Conservation (phyloP, 73 alveolate genomes). For the Uronychia binucleata region DNA sequence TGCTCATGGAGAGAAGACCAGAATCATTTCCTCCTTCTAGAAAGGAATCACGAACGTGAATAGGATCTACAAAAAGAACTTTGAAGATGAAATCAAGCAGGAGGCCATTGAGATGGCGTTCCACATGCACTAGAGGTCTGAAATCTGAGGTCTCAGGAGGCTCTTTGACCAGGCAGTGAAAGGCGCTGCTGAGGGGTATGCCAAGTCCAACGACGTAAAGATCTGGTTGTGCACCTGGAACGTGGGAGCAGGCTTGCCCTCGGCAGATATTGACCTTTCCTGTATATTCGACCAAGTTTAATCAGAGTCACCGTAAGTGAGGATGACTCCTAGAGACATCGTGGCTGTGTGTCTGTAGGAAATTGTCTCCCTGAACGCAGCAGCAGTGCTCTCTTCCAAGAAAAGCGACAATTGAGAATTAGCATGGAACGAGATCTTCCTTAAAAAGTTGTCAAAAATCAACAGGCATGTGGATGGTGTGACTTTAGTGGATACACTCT, state of each 20-base stretch:
- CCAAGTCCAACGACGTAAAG: not conserved
- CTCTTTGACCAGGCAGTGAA: too few species aligned
- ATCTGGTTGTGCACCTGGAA: constrained; percentile 19
- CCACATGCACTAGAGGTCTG: too few species aligned
- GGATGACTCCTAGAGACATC: constrained; percentile 59
- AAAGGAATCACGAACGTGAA: constrained; percentile 62
- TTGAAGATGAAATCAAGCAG: constrained; percentile 76
- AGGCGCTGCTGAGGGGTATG: too few species aligned
- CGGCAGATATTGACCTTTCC: constrained; percentile 29
- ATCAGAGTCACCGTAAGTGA: too few species aligned
- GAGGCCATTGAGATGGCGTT: constrained; percentile 61
- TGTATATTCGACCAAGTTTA: constrained; percentile 2
- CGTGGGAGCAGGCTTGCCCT: constrained; percentile 6
- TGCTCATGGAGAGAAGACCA: constrained; percentile 61
- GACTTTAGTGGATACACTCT: not conserved
- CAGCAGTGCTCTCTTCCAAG: constrained; percentile 49
- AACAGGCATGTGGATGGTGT: not conserved
- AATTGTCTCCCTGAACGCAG: constrained; percentile 64
- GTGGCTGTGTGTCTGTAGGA: constrained; percentile 62
- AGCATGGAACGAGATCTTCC: not conserved
- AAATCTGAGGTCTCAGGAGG: too few species aligned
- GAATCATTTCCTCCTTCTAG: constrained; percentile 7
- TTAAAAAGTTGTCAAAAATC: not conserved
- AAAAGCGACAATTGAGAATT: not conserved
- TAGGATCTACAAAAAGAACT: constrained; percentile 74